Evolutionary conservation across 1,284 basidiomycete genomes (phyloP), one percentile per base, ranked within the genome.

Genomic region (Schizophyllum amplum): DNA sequence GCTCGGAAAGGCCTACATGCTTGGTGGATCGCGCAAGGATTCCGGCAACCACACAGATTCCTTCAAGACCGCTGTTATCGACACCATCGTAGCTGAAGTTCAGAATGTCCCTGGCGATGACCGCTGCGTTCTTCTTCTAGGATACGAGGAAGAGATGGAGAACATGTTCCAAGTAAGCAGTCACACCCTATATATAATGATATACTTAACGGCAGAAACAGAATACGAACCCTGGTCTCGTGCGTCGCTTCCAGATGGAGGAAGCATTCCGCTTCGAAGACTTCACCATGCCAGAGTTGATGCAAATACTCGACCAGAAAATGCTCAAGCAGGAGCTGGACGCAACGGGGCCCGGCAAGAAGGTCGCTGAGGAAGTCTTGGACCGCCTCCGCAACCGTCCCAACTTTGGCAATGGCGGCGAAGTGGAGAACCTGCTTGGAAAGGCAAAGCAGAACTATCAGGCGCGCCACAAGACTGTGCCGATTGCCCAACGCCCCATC

Each of bases 81-180:
- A 87, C 60, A 86, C 86, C 1, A 80, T 87, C 55, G 85, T 87
- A 0, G 85, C 86, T 0, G 85, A 86, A 65, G 78, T 87, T 6
- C 86, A 87, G 62, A 84, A 76, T 55, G 75, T 75, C 1, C 81
- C 82, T 0, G 84, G 84, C 0, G 84, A 87, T 58, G 86, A 87
- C 63, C 76, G 84, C 2, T 86, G 83, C 57, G 82, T 87, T 0
- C 70, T 87, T 24, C 64, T 87, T 42, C 66, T 86, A 0, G 84
- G 86, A 11, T 87, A 87, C 65, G 79, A 81, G 59, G 71, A 78
- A 0, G 72, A 86, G 61, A 87, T 87, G 75, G 67, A 72, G 26
- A 80, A 84, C 22, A 87, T 87, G 85, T 87, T 87, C 63, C 82
- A 84, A 71, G 84, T 85, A 63, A 58, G 67, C 47, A 51, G 46